A percentile compares a stretch with the other conserved stretches of the same genome.
phyloP scores from a whole-genome alignment of 768 basidiomycete species.

The Suillus subalutaceus region DNA sequence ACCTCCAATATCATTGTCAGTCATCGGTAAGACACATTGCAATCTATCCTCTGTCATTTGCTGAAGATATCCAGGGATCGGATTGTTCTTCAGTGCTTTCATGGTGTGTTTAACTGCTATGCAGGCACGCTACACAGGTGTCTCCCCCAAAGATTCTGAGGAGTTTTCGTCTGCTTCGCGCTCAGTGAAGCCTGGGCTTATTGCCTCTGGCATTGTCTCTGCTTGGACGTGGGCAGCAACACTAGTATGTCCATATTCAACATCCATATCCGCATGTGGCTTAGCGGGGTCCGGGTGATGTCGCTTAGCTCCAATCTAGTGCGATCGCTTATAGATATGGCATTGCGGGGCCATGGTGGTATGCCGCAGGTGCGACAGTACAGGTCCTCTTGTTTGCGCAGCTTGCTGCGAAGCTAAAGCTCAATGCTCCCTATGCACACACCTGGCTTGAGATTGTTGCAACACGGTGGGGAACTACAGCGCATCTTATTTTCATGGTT shows the following conservation, averaged over 20 bases:
- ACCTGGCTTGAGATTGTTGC: conserved; percentile 90
- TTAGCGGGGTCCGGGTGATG: background rate
- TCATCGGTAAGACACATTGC: conserved; percentile 46
- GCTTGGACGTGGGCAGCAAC: conserved; percentile 94
- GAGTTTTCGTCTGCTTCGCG: conserved; percentile 84
- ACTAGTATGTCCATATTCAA: conserved; percentile 42
- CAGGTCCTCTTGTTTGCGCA: conserved; percentile 91
- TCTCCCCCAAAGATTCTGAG: conserved; percentile 78
- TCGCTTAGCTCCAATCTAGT: conserved; percentile 68
- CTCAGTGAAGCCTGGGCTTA: conserved; percentile 87
- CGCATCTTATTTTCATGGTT: conserved; percentile 86
- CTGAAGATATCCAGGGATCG: conserved; percentile 60
- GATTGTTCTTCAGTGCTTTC: conserved; percentile 83
- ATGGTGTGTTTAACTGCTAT: conserved; percentile 79
- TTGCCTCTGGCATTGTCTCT: conserved; percentile 89
- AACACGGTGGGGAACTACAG: conserved; percentile 75
- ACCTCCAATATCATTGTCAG: conserved; percentile 31
- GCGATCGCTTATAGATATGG: conserved; percentile 86
- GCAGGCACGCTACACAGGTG: conserved; percentile 83
- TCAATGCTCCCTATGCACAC: conserved; percentile 86
- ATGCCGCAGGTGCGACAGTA: conserved; percentile 86
- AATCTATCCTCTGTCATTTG: conserved; percentile 8
- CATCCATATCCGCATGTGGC: background rate
- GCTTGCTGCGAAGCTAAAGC: conserved; percentile 89
- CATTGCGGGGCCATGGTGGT: conserved; percentile 90